These are phyloP conservation scores for Podospora pseudopauciseta DNA, from an alignment of 495 filamentous ascomycete genomes.

Conservation along the genomic window DNA sequence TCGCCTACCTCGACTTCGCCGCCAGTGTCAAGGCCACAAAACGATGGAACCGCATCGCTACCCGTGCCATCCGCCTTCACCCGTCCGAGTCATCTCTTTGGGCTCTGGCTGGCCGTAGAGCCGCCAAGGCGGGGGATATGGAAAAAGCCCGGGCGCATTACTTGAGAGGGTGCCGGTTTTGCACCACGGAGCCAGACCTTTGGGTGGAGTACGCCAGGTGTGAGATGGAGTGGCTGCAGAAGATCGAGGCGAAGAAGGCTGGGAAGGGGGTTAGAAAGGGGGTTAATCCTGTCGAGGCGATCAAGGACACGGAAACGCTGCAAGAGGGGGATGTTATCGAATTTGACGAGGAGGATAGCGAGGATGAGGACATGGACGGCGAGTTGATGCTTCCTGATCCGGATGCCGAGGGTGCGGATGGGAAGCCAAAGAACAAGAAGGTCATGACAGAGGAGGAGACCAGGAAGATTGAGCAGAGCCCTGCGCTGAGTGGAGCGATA, in stretches of 20 bases:
- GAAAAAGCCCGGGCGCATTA: conserved; percentile 72
- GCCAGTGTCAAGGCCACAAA: conserved; percentile 71
- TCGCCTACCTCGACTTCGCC: conserved; percentile 84
- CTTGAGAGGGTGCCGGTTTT: conserved; percentile 87
- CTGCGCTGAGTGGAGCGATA: conserved; percentile 83
- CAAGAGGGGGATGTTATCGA: conserved; percentile 30
- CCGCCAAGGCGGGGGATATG: conserved; percentile 81
- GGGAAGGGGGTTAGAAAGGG: conserved; percentile 52
- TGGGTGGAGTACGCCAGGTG: conserved; percentile 90
- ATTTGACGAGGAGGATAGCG: conserved; percentile 41
- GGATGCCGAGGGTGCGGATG: conserved; percentile 21
- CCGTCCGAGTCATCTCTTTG: conserved; percentile 81
- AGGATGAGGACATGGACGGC: conserved; percentile 40
- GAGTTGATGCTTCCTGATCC: conserved; percentile 45
- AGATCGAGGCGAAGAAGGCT: conserved; percentile 68
- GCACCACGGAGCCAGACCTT: conserved; percentile 61
- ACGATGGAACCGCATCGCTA: conserved; percentile 73
- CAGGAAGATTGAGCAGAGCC: conserved; percentile 66
- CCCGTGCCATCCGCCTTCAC: conserved; percentile 74
- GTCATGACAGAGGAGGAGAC: conserved; percentile 56
- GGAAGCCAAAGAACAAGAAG: conserved; percentile 24
- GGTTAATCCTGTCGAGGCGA: conserved; percentile 37
- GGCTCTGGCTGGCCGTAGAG: conserved; percentile 75
- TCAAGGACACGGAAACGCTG: conserved; percentile 36
- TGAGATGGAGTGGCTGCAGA: conserved; percentile 86